A percentile compares a stretch with the other conserved stretches of the same genome.
Conservation (phyloP, 345 rosid genomes). For the Brassica rapa region DNA sequence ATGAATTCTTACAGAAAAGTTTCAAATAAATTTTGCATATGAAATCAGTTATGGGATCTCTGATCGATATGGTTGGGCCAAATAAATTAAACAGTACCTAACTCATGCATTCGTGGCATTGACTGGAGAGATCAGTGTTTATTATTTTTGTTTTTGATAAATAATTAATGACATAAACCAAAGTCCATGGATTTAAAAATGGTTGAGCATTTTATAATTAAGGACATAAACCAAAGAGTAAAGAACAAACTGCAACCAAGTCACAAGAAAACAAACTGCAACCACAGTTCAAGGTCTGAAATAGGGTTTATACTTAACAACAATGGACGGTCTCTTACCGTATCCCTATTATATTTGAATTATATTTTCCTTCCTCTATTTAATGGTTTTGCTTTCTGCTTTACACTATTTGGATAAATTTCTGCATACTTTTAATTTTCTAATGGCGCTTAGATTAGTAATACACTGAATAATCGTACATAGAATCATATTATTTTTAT, state of each 20-base stretch:
- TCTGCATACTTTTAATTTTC: not conserved
- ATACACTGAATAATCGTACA: not conserved
- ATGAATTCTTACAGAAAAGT: slow-evolving; percentile 15
- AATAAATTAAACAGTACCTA: slow-evolving; percentile 35
- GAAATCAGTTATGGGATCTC: slow-evolving; percentile 10
- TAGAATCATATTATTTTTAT: too few relatives aligned
- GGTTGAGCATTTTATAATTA: not conserved
- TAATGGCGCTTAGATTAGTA: not conserved
- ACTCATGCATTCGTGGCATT: slow-evolving; percentile 26
- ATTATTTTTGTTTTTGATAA: not conserved
- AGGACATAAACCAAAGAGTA: not conserved
- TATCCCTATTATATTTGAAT: not conserved
- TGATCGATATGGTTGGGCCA: slow-evolving; percentile 36
- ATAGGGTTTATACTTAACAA: not conserved
- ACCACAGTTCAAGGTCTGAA: not conserved
- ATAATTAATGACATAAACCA: not conserved
- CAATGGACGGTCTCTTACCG: not conserved
- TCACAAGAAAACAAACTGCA: not conserved
- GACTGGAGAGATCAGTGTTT: slow-evolving; percentile 14
- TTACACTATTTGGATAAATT: not conserved
- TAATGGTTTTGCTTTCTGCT: not conserved
- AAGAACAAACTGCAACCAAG: not conserved
- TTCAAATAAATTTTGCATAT: not conserved
- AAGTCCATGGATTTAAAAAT: not conserved
- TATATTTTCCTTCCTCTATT: not conserved